Conservation (phyloP, 1,284 basidiomycete species). For the Mycena citricolor region DNA sequence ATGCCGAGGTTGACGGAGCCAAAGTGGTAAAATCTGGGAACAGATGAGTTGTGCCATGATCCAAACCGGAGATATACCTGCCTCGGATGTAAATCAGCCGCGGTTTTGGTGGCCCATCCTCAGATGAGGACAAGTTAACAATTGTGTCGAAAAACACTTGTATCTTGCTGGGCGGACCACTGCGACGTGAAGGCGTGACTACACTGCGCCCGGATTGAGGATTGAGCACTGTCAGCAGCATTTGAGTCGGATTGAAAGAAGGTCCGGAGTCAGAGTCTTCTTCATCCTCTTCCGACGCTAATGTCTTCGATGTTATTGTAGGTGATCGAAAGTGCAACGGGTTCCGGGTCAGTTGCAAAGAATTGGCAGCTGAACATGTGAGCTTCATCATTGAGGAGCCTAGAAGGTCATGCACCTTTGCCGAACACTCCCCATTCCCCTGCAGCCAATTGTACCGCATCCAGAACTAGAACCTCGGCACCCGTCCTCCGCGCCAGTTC, state of each 20-base stretch:
- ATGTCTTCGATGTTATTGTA: slow-evolving; percentile 28
- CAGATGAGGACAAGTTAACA: slow-evolving; percentile 59
- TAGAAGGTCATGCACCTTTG: slow-evolving; percentile 46
- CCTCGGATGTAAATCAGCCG: slow-evolving; percentile 79
- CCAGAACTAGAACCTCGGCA: slow-evolving; percentile 80
- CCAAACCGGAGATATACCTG: background rate
- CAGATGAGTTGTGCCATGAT: background rate
- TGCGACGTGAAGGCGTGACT: slow-evolving; percentile 40
- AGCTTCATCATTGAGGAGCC: slow-evolving; percentile 11
- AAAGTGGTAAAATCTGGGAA: slow-evolving; percentile 66
- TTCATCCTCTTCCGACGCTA: slow-evolving; percentile 45
- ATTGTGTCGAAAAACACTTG: slow-evolving; percentile 74
- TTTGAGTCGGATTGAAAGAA: slow-evolving; percentile 41
- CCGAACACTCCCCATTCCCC: slow-evolving; percentile 79
- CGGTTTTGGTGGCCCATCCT: slow-evolving; percentile 41
- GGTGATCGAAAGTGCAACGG: slow-evolving; percentile 63
- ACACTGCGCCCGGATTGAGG: slow-evolving; percentile 45
- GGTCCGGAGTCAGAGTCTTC: slow-evolving; percentile 42
- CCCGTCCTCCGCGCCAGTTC: slow-evolving; percentile 71
- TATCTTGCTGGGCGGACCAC: slow-evolving; percentile 50
- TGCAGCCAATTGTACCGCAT: slow-evolving; percentile 78
- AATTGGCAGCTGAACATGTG: slow-evolving; percentile 52
- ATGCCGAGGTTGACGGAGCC: slow-evolving; percentile 66
- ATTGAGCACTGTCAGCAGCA: slow-evolving; percentile 64
- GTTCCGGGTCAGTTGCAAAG: slow-evolving; percentile 66